Conservation (phyloP, 176 grass and related monocot species). For the Alloteropsis semialata region DNA sequence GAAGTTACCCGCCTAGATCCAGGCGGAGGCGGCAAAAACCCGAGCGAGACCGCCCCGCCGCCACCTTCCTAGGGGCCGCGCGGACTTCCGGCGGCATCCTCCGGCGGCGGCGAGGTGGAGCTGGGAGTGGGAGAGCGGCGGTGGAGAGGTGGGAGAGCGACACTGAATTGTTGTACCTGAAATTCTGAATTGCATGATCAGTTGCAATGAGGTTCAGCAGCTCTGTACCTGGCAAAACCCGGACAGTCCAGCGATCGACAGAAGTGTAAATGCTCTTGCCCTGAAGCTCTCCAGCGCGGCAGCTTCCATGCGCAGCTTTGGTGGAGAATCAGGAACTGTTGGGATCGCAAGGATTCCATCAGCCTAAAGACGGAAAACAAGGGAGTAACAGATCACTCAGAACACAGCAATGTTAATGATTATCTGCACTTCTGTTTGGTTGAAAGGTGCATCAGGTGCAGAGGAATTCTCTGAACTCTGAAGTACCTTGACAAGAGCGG, state of each 20-base stretch:
- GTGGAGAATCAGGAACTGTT: constrained; percentile 72
- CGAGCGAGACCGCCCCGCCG: no score
- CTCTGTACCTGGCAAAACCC: constrained; percentile 73
- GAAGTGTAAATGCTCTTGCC: constrained; percentile 71
- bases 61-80: no score
- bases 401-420: background rate
- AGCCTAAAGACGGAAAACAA: constrained; percentile 29
- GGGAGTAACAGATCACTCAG: no score
- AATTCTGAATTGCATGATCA: background rate
- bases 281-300: constrained; percentile 43
- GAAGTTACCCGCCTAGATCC: no score
- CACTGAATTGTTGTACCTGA: background rate
- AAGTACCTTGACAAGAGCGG: constrained; percentile 59
- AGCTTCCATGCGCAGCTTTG: constrained; percentile 59
- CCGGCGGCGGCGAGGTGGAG: no score
- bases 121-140: no score
- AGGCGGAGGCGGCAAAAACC: no score
- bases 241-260: constrained; percentile 76
- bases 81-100: no score
- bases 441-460: background rate
- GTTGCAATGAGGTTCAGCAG: background rate
- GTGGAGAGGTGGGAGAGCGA: no score
- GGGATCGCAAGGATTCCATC: constrained; percentile 69
- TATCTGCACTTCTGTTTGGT: background rate
- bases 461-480: background rate